Base-by-base conservation (phyloP, 768 basidiomycete genomes). In the Pholiota molesta region DNA sequence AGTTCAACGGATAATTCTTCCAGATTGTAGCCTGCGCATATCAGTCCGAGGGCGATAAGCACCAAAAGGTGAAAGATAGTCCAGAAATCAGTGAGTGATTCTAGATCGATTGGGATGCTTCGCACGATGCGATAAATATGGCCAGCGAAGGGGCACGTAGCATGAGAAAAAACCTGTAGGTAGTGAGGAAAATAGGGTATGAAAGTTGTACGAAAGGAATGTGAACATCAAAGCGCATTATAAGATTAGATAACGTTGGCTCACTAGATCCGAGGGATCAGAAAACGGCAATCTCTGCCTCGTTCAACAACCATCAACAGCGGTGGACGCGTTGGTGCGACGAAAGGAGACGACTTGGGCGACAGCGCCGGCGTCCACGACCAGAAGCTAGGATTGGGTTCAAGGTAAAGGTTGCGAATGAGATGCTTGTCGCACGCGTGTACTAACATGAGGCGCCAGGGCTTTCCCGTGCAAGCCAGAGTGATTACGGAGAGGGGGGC, bases 371-470 rank as follows among this genome's bases (percentile, higher is more conserved):
- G 63, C 59, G 53, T 45, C 56, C 68, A 68, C 63, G 61, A 60
- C 60, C 44, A 64, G 31, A 49, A 42, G 37, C n/a, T 26, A 56
- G 60, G 68, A 61, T 26, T 35, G 58, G 63, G 59, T 45, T 60
- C 55, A 63, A 64, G 65, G 76, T 73, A 64, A 73, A 72, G 71
- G 63, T 37, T 33, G 59, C 62, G 59, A 66, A 74, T 74, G 28
- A 26, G 4, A 52, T 54, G 31, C 40, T 17, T n/a, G 21, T 35
- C 16, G 68, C 74, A 77, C 79, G 78, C 79, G 81, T 82, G 82
- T 75, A 68, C 80, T 66, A 78, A 83, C 83, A 86, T 81, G 84
- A 85, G 83, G 84, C 83, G 77, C 64, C 74, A 78, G 78, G 76
- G 72, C 74, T 74, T 77, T 77, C 77, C 73, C 74, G 74, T 75